These are phyloP conservation scores for Yamadazyma taylorii DNA, from an alignment of 1,139 yeast genomes.

Conservation along the genomic window DNA sequence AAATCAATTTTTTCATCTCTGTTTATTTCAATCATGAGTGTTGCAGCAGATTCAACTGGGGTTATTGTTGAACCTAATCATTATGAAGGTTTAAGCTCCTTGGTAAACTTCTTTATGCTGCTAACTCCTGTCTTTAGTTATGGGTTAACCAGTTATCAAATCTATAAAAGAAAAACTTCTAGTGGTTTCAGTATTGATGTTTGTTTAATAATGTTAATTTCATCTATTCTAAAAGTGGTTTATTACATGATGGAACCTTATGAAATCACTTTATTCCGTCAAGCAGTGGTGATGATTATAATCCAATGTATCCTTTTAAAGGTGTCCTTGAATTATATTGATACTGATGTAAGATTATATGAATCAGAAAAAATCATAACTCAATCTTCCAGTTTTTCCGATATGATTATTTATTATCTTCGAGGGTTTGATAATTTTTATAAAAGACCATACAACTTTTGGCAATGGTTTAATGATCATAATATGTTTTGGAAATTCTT, in stretches of 20 bases:
- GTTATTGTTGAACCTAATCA: too few relatives aligned
- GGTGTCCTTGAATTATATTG: constrained; percentile 58
- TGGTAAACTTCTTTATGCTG: constrained; percentile 14
- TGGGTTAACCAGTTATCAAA: constrained; percentile 76
- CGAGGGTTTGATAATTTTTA: constrained; percentile 70
- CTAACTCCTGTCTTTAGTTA: constrained; percentile 78
- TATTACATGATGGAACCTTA: constrained; percentile 80
- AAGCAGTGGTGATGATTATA: constrained; percentile 73
- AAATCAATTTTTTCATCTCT: too few relatives aligned
- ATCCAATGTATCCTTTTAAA: constrained; percentile 67
- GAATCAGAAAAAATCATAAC: constrained; percentile 27
- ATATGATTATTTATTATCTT: constrained; percentile 21
- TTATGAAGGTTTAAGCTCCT: neutral
- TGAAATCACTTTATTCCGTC: constrained; percentile 72
- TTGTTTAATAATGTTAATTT: constrained; percentile 86
- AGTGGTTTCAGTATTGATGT: constrained; percentile 85
- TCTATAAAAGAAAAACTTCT: constrained; percentile 61
- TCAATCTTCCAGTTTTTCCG: constrained; percentile 18
- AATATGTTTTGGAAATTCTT: constrained; percentile 67
- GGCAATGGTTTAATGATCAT: constrained; percentile 78
- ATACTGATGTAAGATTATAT: constrained; percentile 38
- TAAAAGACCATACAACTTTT: constrained; percentile 63
- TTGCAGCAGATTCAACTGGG: neutral
- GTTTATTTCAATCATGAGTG: neutral
- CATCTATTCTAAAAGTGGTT: constrained; percentile 69